These are phyloP conservation scores for Umbellularia californica DNA, from an alignment of 164 flowering plant species.

Conservation along the genomic window DNA sequence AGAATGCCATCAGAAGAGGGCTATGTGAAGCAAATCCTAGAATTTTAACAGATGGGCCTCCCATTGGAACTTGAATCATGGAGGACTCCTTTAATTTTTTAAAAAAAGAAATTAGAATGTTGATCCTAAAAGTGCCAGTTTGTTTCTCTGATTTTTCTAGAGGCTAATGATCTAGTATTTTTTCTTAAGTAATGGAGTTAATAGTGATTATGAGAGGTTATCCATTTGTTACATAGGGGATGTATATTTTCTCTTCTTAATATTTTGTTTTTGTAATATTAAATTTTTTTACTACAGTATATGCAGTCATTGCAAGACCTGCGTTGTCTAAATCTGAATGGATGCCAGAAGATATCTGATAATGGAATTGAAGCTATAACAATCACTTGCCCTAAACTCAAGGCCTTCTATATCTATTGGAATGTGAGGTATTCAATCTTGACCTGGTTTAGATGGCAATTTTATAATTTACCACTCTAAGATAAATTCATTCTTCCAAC, in stretches of 20 bases:
- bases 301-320: slow-evolving; percentile 47
- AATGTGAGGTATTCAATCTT: slow-evolving; percentile 60
- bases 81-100: no score
- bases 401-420: slow-evolving; percentile 82
- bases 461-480: neutral
- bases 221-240: neutral
- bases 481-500: neutral
- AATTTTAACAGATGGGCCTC: no score
- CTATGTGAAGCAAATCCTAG: no score
- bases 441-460: slow-evolving; percentile 1
- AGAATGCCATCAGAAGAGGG: no score
- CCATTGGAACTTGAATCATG: no score
- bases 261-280: slow-evolving; percentile 4
- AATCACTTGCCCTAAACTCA: slow-evolving; percentile 53
- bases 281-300: slow-evolving; percentile 10
- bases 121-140: no score
- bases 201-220: neutral
- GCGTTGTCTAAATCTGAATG: slow-evolving; percentile 71
- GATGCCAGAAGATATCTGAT: slow-evolving; percentile 91
- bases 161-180: no score
- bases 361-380: slow-evolving; percentile 68
- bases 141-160: no score
- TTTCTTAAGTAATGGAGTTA: no score
- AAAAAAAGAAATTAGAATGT: no score
- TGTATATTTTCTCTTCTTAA: slow-evolving; percentile 6